Evolutionary conservation across 1,284 basidiomycete species (phyloP).

Genomic region (Thecaphora frezii): DNA sequence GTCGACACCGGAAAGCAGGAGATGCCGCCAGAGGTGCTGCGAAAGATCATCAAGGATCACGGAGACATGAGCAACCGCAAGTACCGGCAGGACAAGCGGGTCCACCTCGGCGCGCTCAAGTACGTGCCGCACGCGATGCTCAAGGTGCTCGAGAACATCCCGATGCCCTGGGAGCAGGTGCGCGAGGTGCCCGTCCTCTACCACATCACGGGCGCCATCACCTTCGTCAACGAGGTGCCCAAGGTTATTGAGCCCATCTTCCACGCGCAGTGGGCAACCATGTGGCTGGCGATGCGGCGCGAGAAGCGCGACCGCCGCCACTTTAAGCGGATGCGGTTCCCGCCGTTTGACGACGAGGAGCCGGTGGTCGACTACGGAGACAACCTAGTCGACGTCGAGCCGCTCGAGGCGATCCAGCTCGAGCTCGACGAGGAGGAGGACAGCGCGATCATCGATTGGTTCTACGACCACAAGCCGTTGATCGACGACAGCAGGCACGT

Average conservation of each 20-base stretch:
- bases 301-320: constrained; percentile 98
- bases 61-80: constrained; percentile 61
- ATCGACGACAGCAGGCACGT: constrained; percentile 75
- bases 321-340: constrained; percentile 99
- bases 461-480: constrained; percentile 95
- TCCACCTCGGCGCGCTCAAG: constrained; percentile 94
- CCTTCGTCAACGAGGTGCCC: constrained; percentile 97
- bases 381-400: constrained; percentile 96
- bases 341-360: constrained; percentile 99
- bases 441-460: constrained; percentile 92
- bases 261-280: constrained; percentile 98
- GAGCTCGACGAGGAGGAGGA: constrained; percentile 95
- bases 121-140: constrained; percentile 99
- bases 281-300: constrained; percentile 99
- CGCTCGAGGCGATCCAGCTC: constrained; percentile 94
- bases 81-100: constrained; percentile 97
- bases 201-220: constrained; percentile 95
- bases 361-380: constrained; percentile 67
- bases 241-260: constrained; percentile 95
- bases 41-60: constrained; percentile 60
- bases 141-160: constrained; percentile 98
- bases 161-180: constrained; percentile 86
- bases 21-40: constrained; percentile 71
- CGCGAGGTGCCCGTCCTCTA: constrained; percentile 62
- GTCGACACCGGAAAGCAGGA: constrained; percentile 88